Evolutionary conservation across 2,329 filamentous ascomycete genomes (phyloP).

Genomic region (Fusarium torulosum): DNA sequence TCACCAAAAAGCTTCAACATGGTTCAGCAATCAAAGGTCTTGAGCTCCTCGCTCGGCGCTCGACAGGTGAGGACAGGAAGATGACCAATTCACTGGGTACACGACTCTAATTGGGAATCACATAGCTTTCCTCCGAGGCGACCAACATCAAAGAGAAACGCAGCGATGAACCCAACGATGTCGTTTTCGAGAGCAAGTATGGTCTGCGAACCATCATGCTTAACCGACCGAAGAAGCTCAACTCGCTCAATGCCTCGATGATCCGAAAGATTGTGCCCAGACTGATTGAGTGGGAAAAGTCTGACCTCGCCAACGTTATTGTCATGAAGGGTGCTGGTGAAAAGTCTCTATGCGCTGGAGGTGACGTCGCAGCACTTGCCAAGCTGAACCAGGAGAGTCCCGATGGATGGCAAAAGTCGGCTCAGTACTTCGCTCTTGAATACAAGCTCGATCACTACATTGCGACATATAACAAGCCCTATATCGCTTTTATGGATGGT

Average conservation of each 20-base stretch:
- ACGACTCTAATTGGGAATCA: slow-evolving; percentile 29
- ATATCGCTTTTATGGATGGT: slow-evolving; percentile 95
- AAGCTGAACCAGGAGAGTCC: slow-evolving; percentile 75
- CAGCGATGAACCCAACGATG: slow-evolving; percentile 86
- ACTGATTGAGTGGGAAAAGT: slow-evolving; percentile 93
- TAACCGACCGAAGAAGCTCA: slow-evolving; percentile 91
- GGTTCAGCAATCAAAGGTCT: slow-evolving; percentile 84
- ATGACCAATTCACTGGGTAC: neutral
- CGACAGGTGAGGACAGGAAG: slow-evolving; percentile 47
- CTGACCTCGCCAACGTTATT: slow-evolving; percentile 91
- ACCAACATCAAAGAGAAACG: slow-evolving; percentile 66
- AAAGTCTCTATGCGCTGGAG: slow-evolving; percentile 91
- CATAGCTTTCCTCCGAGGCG: slow-evolving; percentile 54
- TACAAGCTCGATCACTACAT: slow-evolving; percentile 97
- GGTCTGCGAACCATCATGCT: slow-evolving; percentile 93
- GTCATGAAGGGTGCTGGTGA: slow-evolving; percentile 91
- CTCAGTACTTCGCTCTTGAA: slow-evolving; percentile 92
- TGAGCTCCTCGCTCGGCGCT: slow-evolving; percentile 66
- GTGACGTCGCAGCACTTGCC: slow-evolving; percentile 87
- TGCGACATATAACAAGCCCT: slow-evolving; percentile 92
- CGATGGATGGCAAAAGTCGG: slow-evolving; percentile 79
- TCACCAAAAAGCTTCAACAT: slow-evolving; percentile 67
- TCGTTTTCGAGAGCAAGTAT: slow-evolving; percentile 89
- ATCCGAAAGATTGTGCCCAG: slow-evolving; percentile 92
- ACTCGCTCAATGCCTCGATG: slow-evolving; percentile 95